Evolutionary conservation across 257 asterid species (phyloP).

Genomic region (Solanum dulcamara): DNA sequence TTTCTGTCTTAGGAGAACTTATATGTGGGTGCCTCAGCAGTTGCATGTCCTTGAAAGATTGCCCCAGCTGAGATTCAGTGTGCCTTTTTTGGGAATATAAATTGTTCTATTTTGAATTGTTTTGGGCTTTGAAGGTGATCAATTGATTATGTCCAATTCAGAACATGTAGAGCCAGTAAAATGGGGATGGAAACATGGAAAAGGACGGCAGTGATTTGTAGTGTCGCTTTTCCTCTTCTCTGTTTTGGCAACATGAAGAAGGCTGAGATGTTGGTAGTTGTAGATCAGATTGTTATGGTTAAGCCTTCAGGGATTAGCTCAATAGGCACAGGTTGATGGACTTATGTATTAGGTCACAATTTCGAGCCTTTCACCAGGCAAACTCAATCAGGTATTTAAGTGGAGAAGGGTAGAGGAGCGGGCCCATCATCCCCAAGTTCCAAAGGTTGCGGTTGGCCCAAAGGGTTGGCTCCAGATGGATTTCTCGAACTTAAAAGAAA

Average conservation of each 20-base stretch:
- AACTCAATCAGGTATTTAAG: background rate
- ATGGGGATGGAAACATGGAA: background rate
- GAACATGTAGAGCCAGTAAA: background rate
- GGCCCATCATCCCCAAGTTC: background rate
- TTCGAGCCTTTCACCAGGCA: background rate
- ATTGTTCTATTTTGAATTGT: background rate
- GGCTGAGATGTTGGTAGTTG: background rate
- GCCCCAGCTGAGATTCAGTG: background rate
- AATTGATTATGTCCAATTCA: background rate
- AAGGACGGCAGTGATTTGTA: background rate
- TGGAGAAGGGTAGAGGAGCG: background rate
- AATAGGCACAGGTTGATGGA: background rate
- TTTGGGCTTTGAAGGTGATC: background rate
- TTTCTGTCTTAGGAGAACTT: background rate
- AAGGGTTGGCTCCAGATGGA: background rate
- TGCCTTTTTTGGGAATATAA: background rate
- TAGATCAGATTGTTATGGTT: background rate
- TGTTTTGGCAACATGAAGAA: background rate
- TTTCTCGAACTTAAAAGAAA: background rate
- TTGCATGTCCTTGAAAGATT: background rate
- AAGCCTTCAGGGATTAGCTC: background rate
- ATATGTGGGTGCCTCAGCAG: background rate
- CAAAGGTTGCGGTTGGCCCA: background rate
- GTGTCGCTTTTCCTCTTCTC: background rate
- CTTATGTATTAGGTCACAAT: background rate